These are phyloP conservation scores for Colletotrichum sp. DNA, from an alignment of 2,329 filamentous ascomycete species.

Conservation along the genomic window DNA sequence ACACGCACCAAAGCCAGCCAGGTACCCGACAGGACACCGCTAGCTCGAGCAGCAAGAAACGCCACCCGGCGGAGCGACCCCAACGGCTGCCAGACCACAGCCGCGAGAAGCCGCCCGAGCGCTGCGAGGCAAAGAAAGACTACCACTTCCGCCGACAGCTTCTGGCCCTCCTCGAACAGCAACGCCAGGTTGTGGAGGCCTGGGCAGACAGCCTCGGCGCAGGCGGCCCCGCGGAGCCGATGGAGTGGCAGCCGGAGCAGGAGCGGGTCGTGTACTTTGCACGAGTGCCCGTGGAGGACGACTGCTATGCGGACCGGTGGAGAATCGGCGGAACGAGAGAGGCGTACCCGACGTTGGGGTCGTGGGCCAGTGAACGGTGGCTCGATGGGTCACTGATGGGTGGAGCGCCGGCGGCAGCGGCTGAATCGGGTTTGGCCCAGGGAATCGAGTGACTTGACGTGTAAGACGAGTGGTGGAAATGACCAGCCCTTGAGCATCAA, in stretches of 20 bases:
- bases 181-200: constrained; percentile 12
- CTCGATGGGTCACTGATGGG: neutral
- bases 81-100: neutral
- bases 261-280: constrained; percentile 21
- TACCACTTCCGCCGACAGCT: constrained; percentile 6
- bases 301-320: constrained; percentile 13
- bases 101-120: neutral
- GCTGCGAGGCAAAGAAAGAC: neutral
- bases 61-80: neutral
- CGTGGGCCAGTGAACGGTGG: neutral
- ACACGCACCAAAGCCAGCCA: neutral
- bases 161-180: constrained; percentile 12
- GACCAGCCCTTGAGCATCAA: neutral
- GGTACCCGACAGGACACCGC: neutral
- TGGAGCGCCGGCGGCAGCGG: neutral
- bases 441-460: neutral
- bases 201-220: constrained; percentile 24
- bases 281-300: constrained; percentile 10
- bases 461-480: neutral
- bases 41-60: neutral
- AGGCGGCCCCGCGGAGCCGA: constrained; percentile 23
- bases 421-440: neutral
- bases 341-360: neutral
- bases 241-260: constrained; percentile 30
- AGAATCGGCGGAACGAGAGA: neutral